Percentiles rank a stretch among this genome's conserved stretches.
These are phyloP conservation scores for Cicer cuneatum DNA, from an alignment of 306 rosid genomes.

Conservation along the genomic window DNA sequence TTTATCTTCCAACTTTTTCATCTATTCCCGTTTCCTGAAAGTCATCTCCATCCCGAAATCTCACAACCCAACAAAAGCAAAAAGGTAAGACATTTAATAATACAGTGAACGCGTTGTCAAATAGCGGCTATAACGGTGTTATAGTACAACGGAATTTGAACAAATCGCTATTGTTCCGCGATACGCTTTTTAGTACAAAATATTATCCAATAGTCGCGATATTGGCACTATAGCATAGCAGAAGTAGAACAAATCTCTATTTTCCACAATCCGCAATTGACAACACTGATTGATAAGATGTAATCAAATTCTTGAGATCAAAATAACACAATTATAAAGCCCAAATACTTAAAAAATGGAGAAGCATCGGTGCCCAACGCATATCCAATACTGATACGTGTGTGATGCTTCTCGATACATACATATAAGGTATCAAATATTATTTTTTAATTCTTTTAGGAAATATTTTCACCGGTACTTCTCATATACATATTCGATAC, in stretches of 20 bases:
- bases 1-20: conserved; percentile 13
- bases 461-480: background rate
- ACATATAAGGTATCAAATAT: too few species aligned
- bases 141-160: too few species aligned
- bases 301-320: background rate
- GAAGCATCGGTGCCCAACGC: background rate
- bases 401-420: background rate
- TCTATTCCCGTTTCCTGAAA: conserved; percentile 8
- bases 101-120: too few species aligned
- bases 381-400: background rate
- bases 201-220: too few species aligned
- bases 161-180: too few species aligned
- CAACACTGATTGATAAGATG: too few species aligned
- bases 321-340: background rate
- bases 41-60: background rate
- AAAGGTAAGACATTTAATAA: background rate
- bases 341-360: background rate
- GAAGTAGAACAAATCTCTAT: too few species aligned
- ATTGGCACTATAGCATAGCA: too few species aligned
- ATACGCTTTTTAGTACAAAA: too few species aligned
- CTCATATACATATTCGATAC: background rate
- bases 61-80: conserved; percentile 22
- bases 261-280: too few species aligned
- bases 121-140: too few species aligned
- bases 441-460: background rate